Evolutionary conservation across 2,329 filamentous ascomycete genomes (phyloP).

Genomic region (Epichloe festucae): DNA sequence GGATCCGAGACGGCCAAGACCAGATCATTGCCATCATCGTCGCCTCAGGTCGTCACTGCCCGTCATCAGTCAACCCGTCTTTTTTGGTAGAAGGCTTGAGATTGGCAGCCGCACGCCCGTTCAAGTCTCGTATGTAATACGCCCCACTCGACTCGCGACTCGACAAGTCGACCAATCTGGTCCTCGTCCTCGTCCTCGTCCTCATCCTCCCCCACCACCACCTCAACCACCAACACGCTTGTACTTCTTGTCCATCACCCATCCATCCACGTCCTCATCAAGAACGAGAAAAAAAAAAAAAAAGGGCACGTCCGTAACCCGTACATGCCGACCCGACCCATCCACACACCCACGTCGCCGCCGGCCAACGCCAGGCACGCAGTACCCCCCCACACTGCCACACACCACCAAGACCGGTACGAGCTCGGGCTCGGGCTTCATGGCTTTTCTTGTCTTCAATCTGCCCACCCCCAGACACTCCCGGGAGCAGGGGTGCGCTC

Average conservation of each 20-base stretch:
- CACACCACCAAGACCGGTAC: conserved; percentile 2
- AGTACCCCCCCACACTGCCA: conserved; percentile 5
- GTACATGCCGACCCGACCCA: not conserved
- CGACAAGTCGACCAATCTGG: not conserved
- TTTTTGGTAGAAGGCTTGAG: not conserved
- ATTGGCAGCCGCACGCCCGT: conserved; percentile 2
- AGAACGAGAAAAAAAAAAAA: not conserved
- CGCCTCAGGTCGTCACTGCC: not conserved
- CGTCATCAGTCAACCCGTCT: not conserved
- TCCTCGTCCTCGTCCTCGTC: no score
- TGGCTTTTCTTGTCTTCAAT: conserved; percentile 5
- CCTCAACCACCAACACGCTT: not conserved
- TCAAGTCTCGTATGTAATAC: not conserved
- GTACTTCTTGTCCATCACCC: not conserved
- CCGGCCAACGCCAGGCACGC: conserved; percentile 3
- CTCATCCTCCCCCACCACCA: not conserved
- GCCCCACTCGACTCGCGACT: not conserved
- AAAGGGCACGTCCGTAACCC: no score
- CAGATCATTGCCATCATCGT: not conserved
- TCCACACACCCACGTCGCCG: conserved; percentile 3
- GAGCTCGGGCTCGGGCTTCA: conserved; percentile 7
- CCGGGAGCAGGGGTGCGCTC: conserved; percentile 3
- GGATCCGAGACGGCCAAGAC: not conserved
- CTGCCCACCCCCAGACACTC: conserved; percentile 5
- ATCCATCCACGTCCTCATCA: not conserved